Percentiles rank a stretch among this genome's conserved stretches.
Evolutionary conservation across 108 stramenopile genomes (phyloP).

Genomic region (Aurantiochytrium sp.): DNA sequence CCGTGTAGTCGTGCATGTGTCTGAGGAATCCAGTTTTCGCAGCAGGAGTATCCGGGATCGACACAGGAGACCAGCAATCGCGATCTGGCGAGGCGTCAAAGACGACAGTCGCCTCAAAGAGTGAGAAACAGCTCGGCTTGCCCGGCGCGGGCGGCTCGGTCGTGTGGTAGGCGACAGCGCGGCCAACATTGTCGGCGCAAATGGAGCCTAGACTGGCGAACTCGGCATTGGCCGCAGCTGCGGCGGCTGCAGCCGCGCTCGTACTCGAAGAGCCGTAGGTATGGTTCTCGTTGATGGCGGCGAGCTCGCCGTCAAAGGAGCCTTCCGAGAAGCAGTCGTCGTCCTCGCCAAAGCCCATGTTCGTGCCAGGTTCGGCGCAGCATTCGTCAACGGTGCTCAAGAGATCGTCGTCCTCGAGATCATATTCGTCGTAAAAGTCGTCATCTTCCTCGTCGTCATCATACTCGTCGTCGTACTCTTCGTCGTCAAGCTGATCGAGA

Average conservation of each 20-base stretch:
- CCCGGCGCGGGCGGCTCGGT: neutral
- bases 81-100: neutral
- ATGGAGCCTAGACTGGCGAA: neutral
- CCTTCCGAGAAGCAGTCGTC: neutral
- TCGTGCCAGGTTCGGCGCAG: neutral
- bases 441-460: neutral
- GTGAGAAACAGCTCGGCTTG: neutral
- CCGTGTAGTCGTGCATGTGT: neutral
- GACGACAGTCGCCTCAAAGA: neutral
- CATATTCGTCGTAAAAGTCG: neutral
- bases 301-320: neutral
- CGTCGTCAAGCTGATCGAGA: neutral
- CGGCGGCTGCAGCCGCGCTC: neutral
- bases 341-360: neutral
- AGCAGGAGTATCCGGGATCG: neutral
- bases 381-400: neutral
- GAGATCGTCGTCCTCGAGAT: neutral
- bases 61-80: neutral
- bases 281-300: neutral
- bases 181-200: neutral
- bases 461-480: neutral
- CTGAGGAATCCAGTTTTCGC: neutral
- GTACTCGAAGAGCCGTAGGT: neutral
- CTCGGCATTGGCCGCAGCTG: neutral
- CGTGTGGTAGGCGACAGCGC: neutral